Conservation (phyloP, 306 rosid genomes). For the Quercus aquifolioides region DNA sequence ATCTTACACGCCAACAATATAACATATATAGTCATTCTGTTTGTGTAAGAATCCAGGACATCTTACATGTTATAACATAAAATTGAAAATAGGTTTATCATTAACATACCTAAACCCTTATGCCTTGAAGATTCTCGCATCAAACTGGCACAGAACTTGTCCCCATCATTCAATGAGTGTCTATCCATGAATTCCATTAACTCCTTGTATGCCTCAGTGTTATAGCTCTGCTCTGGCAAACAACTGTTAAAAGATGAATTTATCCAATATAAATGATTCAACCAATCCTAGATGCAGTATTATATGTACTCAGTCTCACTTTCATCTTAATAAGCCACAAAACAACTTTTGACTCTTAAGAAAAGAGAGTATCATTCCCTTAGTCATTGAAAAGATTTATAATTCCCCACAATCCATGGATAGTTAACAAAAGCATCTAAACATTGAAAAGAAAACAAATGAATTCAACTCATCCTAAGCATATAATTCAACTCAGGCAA, state of each 20-base stretch:
- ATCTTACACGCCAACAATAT: not conserved
- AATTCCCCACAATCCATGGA: not conserved
- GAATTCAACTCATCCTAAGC: not conserved
- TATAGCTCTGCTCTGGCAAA: conserved; percentile 67
- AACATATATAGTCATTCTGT: not conserved
- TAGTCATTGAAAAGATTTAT: not conserved
- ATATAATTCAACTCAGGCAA: not conserved
- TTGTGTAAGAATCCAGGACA: not conserved
- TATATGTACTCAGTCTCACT: no score
- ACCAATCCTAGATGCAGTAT: not conserved
- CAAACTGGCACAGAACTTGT: conserved; percentile 75
- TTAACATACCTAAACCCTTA: conserved; percentile 56
- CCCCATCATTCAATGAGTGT: conserved; percentile 83
- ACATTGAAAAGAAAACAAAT: not conserved
- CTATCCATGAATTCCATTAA: conserved; percentile 68
- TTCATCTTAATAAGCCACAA: not conserved
- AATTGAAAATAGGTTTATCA: conserved; percentile 2
- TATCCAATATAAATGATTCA: not conserved
- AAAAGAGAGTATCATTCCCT: not conserved
- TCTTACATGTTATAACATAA: conserved; percentile 11
- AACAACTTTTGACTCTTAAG: not conserved
- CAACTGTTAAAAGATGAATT: conserved; percentile 20
- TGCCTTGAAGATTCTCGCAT: conserved; percentile 92
- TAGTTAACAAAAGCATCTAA: not conserved
- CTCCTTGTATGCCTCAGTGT: conserved; percentile 75